Base-by-base conservation (phyloP, 2,329 filamentous ascomycete species). In the Zarea fungicola region DNA sequence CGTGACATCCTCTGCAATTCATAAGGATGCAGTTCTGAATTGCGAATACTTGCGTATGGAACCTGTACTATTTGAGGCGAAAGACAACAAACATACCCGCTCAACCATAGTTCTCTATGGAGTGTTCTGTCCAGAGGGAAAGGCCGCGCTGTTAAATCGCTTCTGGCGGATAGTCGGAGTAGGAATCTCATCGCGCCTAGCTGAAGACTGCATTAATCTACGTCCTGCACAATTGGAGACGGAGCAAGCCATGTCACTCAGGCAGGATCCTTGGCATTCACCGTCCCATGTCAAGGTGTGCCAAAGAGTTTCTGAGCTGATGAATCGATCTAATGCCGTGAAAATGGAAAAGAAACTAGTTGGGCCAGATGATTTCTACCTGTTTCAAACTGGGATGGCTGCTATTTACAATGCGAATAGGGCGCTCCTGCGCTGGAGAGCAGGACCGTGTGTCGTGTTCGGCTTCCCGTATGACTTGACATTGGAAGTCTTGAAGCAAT, bases 311-410 rank as follows among this genome's bases (percentile, higher is more conserved):
- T 19, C 41, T 5, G n/a, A 34, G 18, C n/a, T 34, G n/a, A 25
- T 43, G 6, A 32, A 19, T 8, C 41, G 29, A 16, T 18, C 26
- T n/a, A n/a, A n/a, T n/a, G 16, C 41, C 9, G 32, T 34, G 6
- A 43, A 43, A 4, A 2, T 18, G 26, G 32, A 34, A 5, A 16
- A 53, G 25, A 61, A 58, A 21, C 57, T 66, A 9, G 60, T 59
- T 1, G 56, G 66, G 36, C 54, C 53, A 3, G 37, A n/a, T 9
- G 73, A 77, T 54, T 64, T 78, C 1, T 75, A 65, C 45, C 59
- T 77, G 7, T 75, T 68, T 56, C 65, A 65, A 23, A 70, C 70
- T 2, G 74, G 75, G 16, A 78, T 77, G 74, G 66, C 70, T 2
- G 64, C 67, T 18, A 71, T 78, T n/a, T 70, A 66, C 42, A 56